Base-by-base conservation (phyloP, 805 yeast species). In the Kluyveromyces starmeri region DNA sequence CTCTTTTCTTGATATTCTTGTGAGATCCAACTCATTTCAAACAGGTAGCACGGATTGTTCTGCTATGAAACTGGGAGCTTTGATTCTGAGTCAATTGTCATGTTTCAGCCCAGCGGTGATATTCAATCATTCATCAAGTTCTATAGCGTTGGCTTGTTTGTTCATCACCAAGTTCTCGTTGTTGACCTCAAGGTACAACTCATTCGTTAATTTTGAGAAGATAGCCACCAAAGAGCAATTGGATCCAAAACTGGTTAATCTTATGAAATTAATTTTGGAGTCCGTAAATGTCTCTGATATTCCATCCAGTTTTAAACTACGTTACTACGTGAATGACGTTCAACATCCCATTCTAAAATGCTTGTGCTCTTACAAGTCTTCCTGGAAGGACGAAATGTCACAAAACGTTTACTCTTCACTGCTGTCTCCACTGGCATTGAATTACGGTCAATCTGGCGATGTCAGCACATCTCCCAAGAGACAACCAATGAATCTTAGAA, bases 41-140 rank as follows among this genome's bases (percentile, higher is more conserved):
- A 32, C 9, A 16, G n/a, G 18, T 7, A 34, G 32, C 28, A 34
- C 31, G 17, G 36, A 35, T 13, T 34, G 23, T 20, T 35, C 31
- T 16, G 73, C 71, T 38, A 59, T 78, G 41, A 74, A 71, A 46
- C 56, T 66, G 31, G 72, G 79, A 39, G 67, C 83, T 11, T 59
- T 73, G 39, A 74, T 75, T 58, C 53, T 80, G 28, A 76, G 85
- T 47, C 86, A 80, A 50, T 59, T 79, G 46, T 67, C 77, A 36
- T 76, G 74, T 40, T 78, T 80, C 53, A 72, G 77, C 50, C 69
- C 73, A 33, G 69, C 68, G 39, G 58, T 78, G 38, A 70, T 75
- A 37, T 70, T 73, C 51, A 66, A 65, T 42, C 71, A 58, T 44
- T 51, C 69, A 3, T 51, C 66, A 6, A 62, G 68, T 22, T 58